A percentile compares a stretch with the other conserved stretches of the same genome.
Conservation (phyloP, 1,139 yeast species). For the Protomyces macrosporus region DNA sequence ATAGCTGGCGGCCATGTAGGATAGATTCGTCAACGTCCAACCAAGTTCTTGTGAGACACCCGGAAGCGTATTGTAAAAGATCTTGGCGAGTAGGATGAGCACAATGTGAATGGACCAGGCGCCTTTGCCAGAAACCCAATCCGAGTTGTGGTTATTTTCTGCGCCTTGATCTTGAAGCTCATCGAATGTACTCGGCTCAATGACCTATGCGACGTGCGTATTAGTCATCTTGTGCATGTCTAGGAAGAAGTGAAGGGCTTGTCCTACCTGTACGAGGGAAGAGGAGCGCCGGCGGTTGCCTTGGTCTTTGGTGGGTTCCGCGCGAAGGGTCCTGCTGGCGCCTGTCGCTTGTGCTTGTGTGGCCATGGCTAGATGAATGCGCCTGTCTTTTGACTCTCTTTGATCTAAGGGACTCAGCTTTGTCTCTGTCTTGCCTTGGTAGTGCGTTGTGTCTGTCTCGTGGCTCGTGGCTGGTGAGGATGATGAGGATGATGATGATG, state of each 20-base stretch:
- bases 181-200: slow-evolving; percentile 87
- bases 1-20: slow-evolving; percentile 75
- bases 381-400: background rate
- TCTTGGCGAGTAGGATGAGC: slow-evolving; percentile 63
- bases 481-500: background rate
- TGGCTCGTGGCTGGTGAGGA: background rate
- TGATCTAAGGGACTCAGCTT: background rate
- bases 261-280: slow-evolving; percentile 4
- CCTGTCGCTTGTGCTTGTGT: background rate
- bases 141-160: slow-evolving; percentile 83
- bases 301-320: background rate
- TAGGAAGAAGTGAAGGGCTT: background rate
- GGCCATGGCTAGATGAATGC: background rate
- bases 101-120: slow-evolving; percentile 95
- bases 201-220: slow-evolving; percentile 46
- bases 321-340: background rate
- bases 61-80: slow-evolving; percentile 71
- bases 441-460: background rate
- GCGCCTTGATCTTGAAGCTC: slow-evolving; percentile 88
- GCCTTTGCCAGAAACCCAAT: slow-evolving; percentile 90
- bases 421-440: too few species aligned
- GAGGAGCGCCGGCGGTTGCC: slow-evolving; percentile 19
- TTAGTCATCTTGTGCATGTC: background rate
- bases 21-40: slow-evolving; percentile 89
- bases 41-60: slow-evolving; percentile 74